These are phyloP conservation scores for Torulaspora delbrueckii DNA, from an alignment of 805 yeast genomes.

Conservation along the genomic window DNA sequence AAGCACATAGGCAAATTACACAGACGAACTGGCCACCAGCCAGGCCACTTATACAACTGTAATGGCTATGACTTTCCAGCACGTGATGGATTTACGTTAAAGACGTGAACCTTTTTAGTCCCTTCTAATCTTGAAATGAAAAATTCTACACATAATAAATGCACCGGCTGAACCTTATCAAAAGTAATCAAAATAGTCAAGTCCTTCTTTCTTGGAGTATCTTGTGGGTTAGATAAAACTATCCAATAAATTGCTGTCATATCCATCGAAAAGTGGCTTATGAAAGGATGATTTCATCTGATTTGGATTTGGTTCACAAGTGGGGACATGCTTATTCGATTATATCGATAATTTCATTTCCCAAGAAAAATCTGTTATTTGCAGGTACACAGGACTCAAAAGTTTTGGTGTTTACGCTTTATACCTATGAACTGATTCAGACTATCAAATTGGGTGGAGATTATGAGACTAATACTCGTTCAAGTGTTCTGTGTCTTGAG, in stretches of 20 bases:
- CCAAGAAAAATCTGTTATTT: slow-evolving; percentile 53
- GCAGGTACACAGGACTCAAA: slow-evolving; percentile 90
- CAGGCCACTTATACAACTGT: neutral
- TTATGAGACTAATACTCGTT: slow-evolving; percentile 29
- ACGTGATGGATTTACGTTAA: neutral
- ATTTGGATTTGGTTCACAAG: slow-evolving; percentile 46
- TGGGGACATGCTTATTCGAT: slow-evolving; percentile 76
- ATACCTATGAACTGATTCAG: slow-evolving; percentile 49
- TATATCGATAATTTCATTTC: slow-evolving; percentile 63
- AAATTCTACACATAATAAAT: neutral
- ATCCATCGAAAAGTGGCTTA: neutral
- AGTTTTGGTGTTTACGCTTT: slow-evolving; percentile 64
- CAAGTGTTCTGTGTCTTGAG: slow-evolving; percentile 60
- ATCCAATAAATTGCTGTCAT: neutral
- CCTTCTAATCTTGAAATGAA: neutral
- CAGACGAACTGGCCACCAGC: too few species aligned
- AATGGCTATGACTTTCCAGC: neutral
- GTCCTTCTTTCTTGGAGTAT: neutral
- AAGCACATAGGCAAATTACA: too few species aligned
- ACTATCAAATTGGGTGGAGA: slow-evolving; percentile 47
- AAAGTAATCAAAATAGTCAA: neutral
- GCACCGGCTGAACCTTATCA: neutral
- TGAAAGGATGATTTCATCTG: neutral
- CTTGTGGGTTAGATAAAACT: neutral
- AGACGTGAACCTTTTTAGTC: neutral